phyloP scores from a whole-genome alignment of 2,329 filamentous ascomycete species.

The Sphaerulina musiva region DNA sequence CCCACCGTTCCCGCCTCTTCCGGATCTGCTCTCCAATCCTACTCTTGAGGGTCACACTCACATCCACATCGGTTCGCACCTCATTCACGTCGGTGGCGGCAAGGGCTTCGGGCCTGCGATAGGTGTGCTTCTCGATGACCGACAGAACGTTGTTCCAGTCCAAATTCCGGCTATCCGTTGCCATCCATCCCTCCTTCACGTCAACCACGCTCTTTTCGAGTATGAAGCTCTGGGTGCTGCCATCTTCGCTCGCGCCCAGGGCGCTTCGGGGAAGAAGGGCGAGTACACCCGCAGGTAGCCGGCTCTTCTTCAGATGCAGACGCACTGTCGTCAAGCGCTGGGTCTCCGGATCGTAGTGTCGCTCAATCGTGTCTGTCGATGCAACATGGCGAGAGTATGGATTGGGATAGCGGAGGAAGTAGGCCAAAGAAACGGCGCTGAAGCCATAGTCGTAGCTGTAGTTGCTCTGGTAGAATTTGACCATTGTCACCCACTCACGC shows the following conservation, averaged over 20 bases:
- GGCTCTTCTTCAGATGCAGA: conserved; percentile 74
- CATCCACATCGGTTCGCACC: conserved; percentile 59
- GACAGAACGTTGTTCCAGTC: conserved; percentile 76
- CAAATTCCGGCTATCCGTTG: conserved; percentile 71
- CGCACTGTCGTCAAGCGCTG: conserved; percentile 71
- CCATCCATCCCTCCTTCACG: conserved; percentile 74
- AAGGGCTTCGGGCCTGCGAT: conserved; percentile 44
- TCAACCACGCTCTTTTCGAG: conserved; percentile 75
- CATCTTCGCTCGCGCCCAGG: conserved; percentile 53
- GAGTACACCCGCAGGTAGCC: conserved; percentile 65
- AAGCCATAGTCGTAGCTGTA: conserved; percentile 75
- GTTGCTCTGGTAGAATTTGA: conserved; percentile 50
- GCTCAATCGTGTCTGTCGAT: conserved; percentile 74
- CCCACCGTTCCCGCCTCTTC: conserved; percentile 43
- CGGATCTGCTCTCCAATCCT: conserved; percentile 63
- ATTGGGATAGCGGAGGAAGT: conserved; percentile 84
- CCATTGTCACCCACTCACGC: conserved; percentile 33
- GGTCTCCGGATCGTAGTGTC: conserved; percentile 63
- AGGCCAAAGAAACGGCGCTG: conserved; percentile 77
- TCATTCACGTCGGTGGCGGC: conserved; percentile 18
- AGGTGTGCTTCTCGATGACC: conserved; percentile 69
- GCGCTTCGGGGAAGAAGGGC: conserved; percentile 66
- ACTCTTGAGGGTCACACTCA: conserved; percentile 67
- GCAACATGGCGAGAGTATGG: conserved; percentile 76
- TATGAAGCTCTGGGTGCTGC: conserved; percentile 67